Conservation (phyloP, 2,329 filamentous ascomycete species). For the Ascochyta pisi region DNA sequence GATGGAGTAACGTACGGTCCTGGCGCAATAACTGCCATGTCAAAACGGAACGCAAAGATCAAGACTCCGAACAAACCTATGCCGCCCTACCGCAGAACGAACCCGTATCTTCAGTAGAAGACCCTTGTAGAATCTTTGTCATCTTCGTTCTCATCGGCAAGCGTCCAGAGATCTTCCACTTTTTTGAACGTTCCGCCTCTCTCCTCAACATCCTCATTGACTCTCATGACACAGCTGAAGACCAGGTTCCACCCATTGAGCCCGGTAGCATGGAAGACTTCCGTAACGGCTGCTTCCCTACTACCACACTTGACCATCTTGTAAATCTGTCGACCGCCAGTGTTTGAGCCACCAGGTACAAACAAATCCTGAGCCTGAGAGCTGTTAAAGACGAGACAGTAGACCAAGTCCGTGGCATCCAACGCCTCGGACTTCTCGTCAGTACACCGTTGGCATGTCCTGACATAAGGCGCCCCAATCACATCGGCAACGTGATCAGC, state of each 20-base stretch:
- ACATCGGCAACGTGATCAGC: constrained; percentile 22
- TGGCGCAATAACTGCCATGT: background rate
- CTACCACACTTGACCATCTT: constrained; percentile 43
- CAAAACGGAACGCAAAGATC: background rate
- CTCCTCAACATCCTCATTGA: constrained; percentile 33
- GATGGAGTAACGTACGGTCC: no score
- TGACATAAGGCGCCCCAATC: constrained; percentile 8
- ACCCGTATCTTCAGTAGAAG: constrained; percentile 35
- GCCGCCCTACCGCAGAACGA: background rate
- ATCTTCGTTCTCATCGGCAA: constrained; percentile 29
- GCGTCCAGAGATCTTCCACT: constrained; percentile 34
- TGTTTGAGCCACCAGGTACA: constrained; percentile 15
- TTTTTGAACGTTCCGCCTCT: constrained; percentile 24
- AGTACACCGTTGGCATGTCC: constrained; percentile 35
- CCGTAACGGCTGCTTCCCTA: constrained; percentile 38
- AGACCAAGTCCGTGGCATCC: constrained; percentile 25
- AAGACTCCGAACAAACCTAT: background rate
- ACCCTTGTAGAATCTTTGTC: constrained; percentile 27
- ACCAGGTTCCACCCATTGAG: constrained; percentile 41
- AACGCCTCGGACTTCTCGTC: constrained; percentile 37
- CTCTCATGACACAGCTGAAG: constrained; percentile 41
- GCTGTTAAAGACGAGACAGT: constrained; percentile 37
- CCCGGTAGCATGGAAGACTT: constrained; percentile 39
- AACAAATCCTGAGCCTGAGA: constrained; percentile 28
- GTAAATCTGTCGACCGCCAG: constrained; percentile 35